These are phyloP conservation scores for Arbutus unedo DNA, from an alignment of 148 eudicot species.

Conservation along the genomic window DNA sequence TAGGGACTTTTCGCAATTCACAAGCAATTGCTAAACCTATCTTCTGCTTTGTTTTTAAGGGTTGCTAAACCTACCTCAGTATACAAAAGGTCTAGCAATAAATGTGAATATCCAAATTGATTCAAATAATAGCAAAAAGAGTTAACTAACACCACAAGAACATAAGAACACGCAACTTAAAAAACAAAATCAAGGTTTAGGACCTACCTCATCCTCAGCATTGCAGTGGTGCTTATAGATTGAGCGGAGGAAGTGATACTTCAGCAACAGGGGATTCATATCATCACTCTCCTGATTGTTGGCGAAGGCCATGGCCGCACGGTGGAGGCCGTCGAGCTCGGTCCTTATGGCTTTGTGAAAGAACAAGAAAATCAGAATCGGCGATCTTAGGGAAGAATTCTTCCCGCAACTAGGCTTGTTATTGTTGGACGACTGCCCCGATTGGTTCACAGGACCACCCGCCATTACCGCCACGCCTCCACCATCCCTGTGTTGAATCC, in stretches of 20 bases:
- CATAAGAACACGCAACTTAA: neutral
- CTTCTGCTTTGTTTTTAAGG: neutral
- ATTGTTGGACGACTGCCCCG: slow-evolving; percentile 19
- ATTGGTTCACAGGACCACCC: slow-evolving; percentile 43
- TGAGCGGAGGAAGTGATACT: slow-evolving; percentile 42
- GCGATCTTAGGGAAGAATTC: slow-evolving; percentile 53
- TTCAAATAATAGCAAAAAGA: neutral
- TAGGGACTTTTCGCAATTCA: neutral
- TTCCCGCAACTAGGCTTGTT: slow-evolving; percentile 22
- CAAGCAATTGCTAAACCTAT: neutral
- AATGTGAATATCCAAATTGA: neutral
- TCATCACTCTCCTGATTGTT: slow-evolving; percentile 44
- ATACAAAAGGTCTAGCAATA: neutral
- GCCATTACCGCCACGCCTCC: slow-evolving; percentile 60
- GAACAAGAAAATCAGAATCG: slow-evolving; percentile 75
- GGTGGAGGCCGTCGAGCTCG: slow-evolving; percentile 82
- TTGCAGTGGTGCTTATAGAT: slow-evolving; percentile 11
- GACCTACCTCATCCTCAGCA: slow-evolving; percentile 9
- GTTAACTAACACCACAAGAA: neutral
- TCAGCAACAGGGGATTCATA: slow-evolving; percentile 59
- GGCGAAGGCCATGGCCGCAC: slow-evolving; percentile 65
- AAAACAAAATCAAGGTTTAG: neutral
- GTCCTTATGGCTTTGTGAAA: slow-evolving; percentile 81
- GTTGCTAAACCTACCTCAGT: neutral
- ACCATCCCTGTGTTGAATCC: slow-evolving; percentile 50